Evolutionary conservation across 306 rosid genomes (phyloP), one percentile per base, ranked within the genome.

Genomic region (Oemleria cerasiformis): DNA sequence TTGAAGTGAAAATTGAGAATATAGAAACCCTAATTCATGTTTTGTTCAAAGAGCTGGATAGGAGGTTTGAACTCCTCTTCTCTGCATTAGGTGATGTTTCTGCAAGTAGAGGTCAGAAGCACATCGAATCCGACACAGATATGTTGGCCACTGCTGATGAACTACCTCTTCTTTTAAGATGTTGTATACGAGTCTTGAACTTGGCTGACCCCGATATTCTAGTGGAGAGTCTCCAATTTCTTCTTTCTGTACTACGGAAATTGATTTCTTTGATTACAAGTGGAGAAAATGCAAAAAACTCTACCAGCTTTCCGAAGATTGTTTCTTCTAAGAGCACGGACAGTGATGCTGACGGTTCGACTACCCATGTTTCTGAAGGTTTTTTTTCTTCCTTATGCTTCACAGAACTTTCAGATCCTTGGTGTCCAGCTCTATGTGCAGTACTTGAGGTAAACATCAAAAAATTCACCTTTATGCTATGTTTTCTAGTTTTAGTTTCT

Each of bases 381-480:
- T 77, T 77, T 42, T 72, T 66, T 58, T 80, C 87, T 63, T 75
- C 79, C 55, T 53, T 82, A 41, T 72, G 77, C 68, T 75, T 85
- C 49, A 51, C 80, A 20, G 84, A 86, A 13, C 75, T 85, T 34
- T 75, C 85, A 51, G 84, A 80, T 61, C 84, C 63, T 25, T 82
- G 71, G 80, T 75, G 77, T 82, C 92, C 92, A 0, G 73, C 81
- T 77, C 73, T 91, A 34, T 82, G 85, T 72, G 63, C 88, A 4
- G 68, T 89, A 63, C 88, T 91, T 5, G 97, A 88, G 97, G 98
- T 90, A 84, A 34, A 42, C 21, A 12, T 50, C 2, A 30, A 30
- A 30, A 2, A 30, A 30, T 30, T 30, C 2, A 30, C 36, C 36
- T 30, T 30, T 30, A 30, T 30, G 36, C 3, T 30, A 30, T 30